Evolutionary conservation across 176 grass and related monocot species (phyloP), one percentile per base, ranked within the genome.

Genomic region (Carex pumila): DNA sequence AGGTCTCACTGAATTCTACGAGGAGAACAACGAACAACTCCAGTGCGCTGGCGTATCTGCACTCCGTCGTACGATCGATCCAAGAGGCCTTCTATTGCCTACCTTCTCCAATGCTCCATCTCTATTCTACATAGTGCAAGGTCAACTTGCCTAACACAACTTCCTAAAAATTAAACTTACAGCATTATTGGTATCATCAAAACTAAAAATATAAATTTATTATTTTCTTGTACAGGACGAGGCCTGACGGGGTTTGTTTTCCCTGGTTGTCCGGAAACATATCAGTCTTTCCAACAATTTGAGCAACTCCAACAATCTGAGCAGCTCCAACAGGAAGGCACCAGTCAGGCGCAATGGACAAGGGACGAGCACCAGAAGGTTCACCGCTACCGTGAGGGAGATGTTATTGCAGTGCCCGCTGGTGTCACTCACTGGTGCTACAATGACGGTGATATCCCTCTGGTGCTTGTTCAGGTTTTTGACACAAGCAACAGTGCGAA

Each of bases 281-380:
- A 69, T 79, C 88, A 89, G 47, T 86, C 71, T 9, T 59, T 84
- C 79, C 71, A 15, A 31, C 81, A 67, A 8, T 39, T 6, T 39
- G 37, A 39, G 37, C 37, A 39, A 39, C 37, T 84, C 79, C 71
- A 15, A 31, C 81, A 67, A 8, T 30, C 81, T n/a, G 19, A 57
- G 19, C 43, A 45, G 1, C 43, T 45, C 43, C 43, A 45, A 45
- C 79, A 83, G 12, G 30, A 63, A 72, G n/a, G 84, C 71, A 54
- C 14, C 25, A 60, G 52, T 32, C 59, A 84, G 61, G 32, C 11
- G 19, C 66, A 83, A 52, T 86, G 59, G 71, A 10, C 74, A 19
- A 79, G 61, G 14, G 88, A 89, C 13, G 88, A 89, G 79, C 88
- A 86, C 84, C 88, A 89, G 52, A 37, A 89, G 61, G 3, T 89